phyloP scores from a whole-genome alignment of 2,329 filamentous ascomycete species.

The Talaromyces piceae region DNA sequence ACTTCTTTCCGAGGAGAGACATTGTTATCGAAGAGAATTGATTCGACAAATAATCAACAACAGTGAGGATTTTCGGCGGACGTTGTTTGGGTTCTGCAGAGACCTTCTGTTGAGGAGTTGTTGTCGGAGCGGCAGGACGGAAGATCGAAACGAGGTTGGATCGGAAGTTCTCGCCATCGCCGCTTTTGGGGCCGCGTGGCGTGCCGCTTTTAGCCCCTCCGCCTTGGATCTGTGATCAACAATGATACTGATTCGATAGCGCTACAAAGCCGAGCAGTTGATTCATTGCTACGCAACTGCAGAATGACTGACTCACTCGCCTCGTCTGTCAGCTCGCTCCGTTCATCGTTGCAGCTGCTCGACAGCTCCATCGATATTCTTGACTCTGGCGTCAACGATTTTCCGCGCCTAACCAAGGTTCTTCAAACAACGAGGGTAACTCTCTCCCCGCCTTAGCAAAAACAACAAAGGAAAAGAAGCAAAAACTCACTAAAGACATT shows the following conservation, averaged over 20 bases:
- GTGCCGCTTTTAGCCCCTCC: conserved; percentile 25
- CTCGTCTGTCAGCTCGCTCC: conserved; percentile 54
- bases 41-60: too few relatives aligned
- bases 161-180: conserved; percentile 19
- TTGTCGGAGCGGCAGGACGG: conserved; percentile 23
- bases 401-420: conserved; percentile 55
- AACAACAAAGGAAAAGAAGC: neutral
- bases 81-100: too few relatives aligned
- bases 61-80: too few relatives aligned
- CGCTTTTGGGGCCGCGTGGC: conserved; percentile 16
- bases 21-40: too few relatives aligned
- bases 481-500: neutral
- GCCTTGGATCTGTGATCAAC: conserved; percentile 16
- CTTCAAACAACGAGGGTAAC: conserved; percentile 57
- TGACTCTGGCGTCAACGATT: conserved; percentile 56
- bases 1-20: conserved; percentile 79
- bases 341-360: conserved; percentile 54
- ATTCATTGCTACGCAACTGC: neutral
- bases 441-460: too few relatives aligned
- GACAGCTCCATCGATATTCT: conserved; percentile 57
- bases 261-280: too few relatives aligned
- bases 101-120: conserved; percentile 12
- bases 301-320: conserved; percentile 44
- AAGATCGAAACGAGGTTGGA: conserved; percentile 29
- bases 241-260: too few relatives aligned